Evolutionary conservation across 2,329 filamentous ascomycete species (phyloP).

Genomic region (Aureobasidium sp.): DNA sequence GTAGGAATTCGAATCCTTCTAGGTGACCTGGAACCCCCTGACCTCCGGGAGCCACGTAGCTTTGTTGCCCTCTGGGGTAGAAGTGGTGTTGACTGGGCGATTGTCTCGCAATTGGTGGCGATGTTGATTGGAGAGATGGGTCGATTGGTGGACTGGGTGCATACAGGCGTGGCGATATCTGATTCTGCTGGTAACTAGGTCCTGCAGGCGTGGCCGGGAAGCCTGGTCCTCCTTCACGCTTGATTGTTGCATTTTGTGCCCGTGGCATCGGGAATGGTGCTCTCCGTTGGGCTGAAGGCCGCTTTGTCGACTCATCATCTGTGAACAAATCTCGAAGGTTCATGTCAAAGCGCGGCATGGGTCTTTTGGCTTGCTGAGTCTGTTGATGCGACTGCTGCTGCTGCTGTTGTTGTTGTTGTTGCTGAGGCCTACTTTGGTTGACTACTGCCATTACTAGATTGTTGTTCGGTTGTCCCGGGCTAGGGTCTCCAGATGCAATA

Average conservation of each 20-base stretch:
- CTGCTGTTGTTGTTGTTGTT: slow-evolving; percentile 5
- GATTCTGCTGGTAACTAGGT: neutral
- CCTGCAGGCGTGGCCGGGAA: slow-evolving; percentile 1
- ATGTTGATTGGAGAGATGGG: slow-evolving; percentile 7
- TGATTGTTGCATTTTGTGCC: neutral
- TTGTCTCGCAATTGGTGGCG: slow-evolving; percentile 1
- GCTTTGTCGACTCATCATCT: slow-evolving; percentile 35
- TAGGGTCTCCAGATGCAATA: neutral
- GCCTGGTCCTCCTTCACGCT: slow-evolving; percentile 7
- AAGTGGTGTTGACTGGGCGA: slow-evolving; percentile 13
- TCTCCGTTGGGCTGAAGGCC: slow-evolving; percentile 27
- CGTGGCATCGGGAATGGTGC: slow-evolving; percentile 21
- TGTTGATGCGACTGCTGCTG: neutral
- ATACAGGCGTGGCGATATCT: slow-evolving; percentile 4
- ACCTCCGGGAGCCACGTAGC: neutral
- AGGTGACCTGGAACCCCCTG: neutral
- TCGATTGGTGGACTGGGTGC: slow-evolving; percentile 13
- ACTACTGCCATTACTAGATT: slow-evolving; percentile 2
- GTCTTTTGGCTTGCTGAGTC: slow-evolving; percentile 23
- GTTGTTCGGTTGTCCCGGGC: slow-evolving; percentile 2
- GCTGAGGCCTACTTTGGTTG: neutral
- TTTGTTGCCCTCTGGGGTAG: neutral
- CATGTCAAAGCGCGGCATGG: slow-evolving; percentile 53
- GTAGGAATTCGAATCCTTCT: slow-evolving; percentile 45
- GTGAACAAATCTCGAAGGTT: slow-evolving; percentile 47